phyloP scores from a whole-genome alignment of 495 filamentous ascomycete species.

The Aspergillus nidulans region DNA sequence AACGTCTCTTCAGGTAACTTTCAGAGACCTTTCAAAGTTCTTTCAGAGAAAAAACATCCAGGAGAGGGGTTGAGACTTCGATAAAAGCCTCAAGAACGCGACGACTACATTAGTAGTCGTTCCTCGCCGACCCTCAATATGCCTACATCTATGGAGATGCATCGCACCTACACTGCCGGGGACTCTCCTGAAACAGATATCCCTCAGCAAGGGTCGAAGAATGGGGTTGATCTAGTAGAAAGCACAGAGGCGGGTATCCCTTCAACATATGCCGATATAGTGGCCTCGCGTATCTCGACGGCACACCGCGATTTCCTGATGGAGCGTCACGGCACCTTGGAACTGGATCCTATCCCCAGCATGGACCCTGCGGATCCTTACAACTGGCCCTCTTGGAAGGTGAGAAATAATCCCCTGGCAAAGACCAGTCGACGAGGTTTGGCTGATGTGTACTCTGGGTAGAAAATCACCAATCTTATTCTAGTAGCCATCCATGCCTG shows the following conservation, averaged over 20 bases:
- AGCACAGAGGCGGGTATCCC: slow-evolving; percentile 26
- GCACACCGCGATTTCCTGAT: slow-evolving; percentile 49
- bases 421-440: not conserved
- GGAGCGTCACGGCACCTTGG: slow-evolving; percentile 49
- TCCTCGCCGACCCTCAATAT: slow-evolving; percentile 9
- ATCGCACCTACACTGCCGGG: slow-evolving; percentile 11
- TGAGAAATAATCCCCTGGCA: slow-evolving; percentile 16
- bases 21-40: too few relatives aligned
- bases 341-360: slow-evolving; percentile 50
- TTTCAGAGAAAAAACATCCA: not conserved
- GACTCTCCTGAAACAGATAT: slow-evolving; percentile 7
- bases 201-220: slow-evolving; percentile 17
- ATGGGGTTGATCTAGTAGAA: slow-evolving; percentile 31
- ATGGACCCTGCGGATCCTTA: slow-evolving; percentile 49
- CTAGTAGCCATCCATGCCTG: slow-evolving; percentile 53
- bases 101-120: not conserved
- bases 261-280: slow-evolving; percentile 27
- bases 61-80: not conserved
- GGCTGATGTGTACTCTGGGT: not conserved
- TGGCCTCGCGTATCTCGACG: slow-evolving; percentile 29
- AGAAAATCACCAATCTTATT: slow-evolving; percentile 51
- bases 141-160: slow-evolving; percentile 24
- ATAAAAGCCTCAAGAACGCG: not conserved
- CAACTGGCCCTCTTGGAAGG: slow-evolving; percentile 56
- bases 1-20: too few relatives aligned